A percentile compares a stretch with the other conserved stretches of the same genome.
Evolutionary conservation across 169 alveolate species (phyloP).

Genomic region (Plasmodium coatneyi): DNA sequence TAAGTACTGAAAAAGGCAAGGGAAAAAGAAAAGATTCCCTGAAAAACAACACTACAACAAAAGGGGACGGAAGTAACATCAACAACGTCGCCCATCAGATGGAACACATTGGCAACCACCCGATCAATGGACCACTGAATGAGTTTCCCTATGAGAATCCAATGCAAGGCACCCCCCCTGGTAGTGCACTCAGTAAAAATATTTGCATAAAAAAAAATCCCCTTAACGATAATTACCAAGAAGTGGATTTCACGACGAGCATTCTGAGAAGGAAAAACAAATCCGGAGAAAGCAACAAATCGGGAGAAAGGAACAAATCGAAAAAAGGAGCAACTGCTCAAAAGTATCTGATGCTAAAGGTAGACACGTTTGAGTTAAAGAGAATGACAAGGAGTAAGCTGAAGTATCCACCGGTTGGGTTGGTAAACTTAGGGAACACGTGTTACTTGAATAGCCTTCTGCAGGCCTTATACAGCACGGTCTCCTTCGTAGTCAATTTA

Average conservation of each 20-base stretch:
- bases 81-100: background rate
- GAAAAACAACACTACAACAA: background rate
- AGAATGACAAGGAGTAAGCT: conserved; percentile 31
- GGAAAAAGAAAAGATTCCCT: background rate
- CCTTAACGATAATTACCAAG: conserved; percentile 7
- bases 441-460: conserved; percentile 96
- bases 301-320: background rate
- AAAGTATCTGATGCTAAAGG: conserved; percentile 46
- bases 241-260: conserved; percentile 1
- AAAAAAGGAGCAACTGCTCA: background rate
- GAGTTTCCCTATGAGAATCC: background rate
- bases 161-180: background rate
- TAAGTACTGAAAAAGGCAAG: background rate
- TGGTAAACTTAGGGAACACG: conserved; percentile 94
- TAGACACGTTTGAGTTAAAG: conserved; percentile 10
- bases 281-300: background rate
- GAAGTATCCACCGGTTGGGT: conserved; percentile 83
- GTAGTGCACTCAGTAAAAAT: background rate
- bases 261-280: background rate
- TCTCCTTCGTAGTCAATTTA: conserved; percentile 77
- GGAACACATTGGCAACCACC: background rate
- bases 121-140: background rate
- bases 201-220: background rate
- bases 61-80: background rate
- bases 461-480: conserved; percentile 95